These are phyloP conservation scores for Pneumocystis wakefieldiae DNA, from an alignment of 1,139 yeast genomes.

Conservation along the genomic window DNA sequence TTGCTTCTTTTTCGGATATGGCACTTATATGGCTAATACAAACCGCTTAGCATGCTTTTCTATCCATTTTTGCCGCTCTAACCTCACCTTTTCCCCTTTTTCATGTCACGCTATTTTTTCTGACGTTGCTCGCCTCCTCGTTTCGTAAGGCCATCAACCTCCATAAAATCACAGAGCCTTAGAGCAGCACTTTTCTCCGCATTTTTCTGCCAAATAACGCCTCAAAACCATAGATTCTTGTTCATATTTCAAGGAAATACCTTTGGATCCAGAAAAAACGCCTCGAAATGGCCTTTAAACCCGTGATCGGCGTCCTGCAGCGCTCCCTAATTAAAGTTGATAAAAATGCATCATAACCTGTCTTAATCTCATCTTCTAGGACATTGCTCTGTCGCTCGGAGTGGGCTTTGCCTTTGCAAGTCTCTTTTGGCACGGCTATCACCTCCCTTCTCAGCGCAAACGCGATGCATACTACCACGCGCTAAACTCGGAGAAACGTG, in stretches of 20 bases:
- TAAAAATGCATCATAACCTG: not conserved
- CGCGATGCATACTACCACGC: conserved; percentile 13
- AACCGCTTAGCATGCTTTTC: not conserved
- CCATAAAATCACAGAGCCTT: no score
- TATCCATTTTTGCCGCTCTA: not conserved
- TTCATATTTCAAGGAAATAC: no score
- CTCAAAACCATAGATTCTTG: not conserved
- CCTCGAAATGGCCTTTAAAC: conserved; percentile 1
- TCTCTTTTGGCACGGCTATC: conserved; percentile 13
- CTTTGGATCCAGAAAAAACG: no score
- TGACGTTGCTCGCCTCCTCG: not conserved
- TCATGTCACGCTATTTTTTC: not conserved
- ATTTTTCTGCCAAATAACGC: no score
- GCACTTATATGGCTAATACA: not conserved
- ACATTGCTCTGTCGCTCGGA: conserved; percentile 5
- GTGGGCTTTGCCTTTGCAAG: conserved; percentile 11
- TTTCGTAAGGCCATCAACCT: no score
- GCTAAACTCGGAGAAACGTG: conserved; percentile 11
- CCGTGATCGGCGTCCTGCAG: conserved; percentile 5
- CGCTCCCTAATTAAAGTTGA: conserved; percentile 8
- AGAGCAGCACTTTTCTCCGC: no score
- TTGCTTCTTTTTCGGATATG: not conserved
- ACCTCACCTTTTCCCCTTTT: not conserved
- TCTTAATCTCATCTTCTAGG: not conserved
- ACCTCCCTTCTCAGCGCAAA: conserved; percentile 12